Percentiles rank a stretch among this genome's conserved stretches.
phyloP scores from a whole-genome alignment of 441 rosid genomes.

The Hura crepitans region DNA sequence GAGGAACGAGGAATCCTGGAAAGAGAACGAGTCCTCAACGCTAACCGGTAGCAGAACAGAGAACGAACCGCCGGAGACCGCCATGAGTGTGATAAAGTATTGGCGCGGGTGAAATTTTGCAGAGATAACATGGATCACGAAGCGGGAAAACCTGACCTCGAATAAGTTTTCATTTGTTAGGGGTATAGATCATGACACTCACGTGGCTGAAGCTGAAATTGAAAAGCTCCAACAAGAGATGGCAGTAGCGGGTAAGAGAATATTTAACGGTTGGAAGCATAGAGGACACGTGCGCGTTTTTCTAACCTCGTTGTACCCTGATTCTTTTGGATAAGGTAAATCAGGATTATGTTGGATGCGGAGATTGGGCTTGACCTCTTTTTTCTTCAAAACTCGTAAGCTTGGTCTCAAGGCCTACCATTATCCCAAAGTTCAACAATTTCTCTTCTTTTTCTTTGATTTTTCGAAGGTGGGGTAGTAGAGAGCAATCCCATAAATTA shows the following conservation, averaged over 20 bases:
- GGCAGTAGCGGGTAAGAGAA: constrained; percentile 9
- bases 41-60: constrained; percentile 14
- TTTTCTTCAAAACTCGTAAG: neutral
- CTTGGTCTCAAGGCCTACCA: neutral
- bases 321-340: constrained; percentile 27
- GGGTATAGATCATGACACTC: neutral
- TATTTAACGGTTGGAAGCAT: constrained; percentile 39
- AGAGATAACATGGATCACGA: constrained; percentile 36
- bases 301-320: neutral
- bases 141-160: neutral
- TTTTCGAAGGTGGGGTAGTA: neutral
- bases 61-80: constrained; percentile 13
- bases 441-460: neutral
- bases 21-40: constrained; percentile 1
- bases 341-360: neutral
- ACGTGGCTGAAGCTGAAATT: constrained; percentile 8
- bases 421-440: neutral
- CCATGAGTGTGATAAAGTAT: constrained; percentile 31
- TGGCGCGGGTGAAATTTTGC: constrained; percentile 38
- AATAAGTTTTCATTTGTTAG: too few species aligned
- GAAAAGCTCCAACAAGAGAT: neutral
- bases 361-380: neutral
- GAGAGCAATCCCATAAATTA: too few species aligned
- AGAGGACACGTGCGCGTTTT: constrained; percentile 25
- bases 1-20: constrained; percentile 23